Conservation (phyloP, 257 asterid genomes). For the Capsicum baccatum region DNA sequence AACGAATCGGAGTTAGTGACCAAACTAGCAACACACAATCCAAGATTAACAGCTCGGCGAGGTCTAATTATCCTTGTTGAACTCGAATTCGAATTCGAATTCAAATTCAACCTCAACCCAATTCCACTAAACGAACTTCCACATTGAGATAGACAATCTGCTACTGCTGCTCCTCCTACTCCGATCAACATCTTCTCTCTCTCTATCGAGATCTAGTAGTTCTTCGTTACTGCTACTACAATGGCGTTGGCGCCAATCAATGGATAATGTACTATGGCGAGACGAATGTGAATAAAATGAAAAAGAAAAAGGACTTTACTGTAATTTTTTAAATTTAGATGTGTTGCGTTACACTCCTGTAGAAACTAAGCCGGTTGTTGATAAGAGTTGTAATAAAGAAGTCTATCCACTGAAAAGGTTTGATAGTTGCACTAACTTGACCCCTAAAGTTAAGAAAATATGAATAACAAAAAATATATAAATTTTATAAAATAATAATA, state of each 20-base stretch:
- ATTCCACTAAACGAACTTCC: constrained; percentile 18
- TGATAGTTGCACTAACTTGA: not conserved
- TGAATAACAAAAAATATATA: too few relatives aligned
- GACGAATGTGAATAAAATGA: not conserved
- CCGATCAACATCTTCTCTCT: constrained; percentile 7
- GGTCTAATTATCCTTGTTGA: constrained; percentile 26
- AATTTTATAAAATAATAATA: too few relatives aligned
- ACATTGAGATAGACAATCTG: constrained; percentile 18
- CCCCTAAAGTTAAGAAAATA: too few relatives aligned
- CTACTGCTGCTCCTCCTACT: constrained; percentile 27
- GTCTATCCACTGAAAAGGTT: not conserved
- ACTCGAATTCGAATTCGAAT: not conserved
- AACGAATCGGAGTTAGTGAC: constrained; percentile 69
- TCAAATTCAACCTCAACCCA: constrained; percentile 2
- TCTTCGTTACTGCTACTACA: not conserved
- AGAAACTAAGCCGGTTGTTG: not conserved
- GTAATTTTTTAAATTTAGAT: not conserved
- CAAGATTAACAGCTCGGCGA: constrained; percentile 28
- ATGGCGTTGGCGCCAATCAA: constrained; percentile 20
- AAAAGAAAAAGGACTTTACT: not conserved
- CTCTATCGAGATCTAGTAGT: not conserved
- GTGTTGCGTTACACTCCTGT: not conserved
- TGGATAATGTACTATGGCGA: not conserved
- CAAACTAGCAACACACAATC: constrained; percentile 57
- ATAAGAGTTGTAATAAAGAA: not conserved